A percentile compares a stretch with the other conserved stretches of the same genome.
phyloP scores from a whole-genome alignment of 2,329 filamentous ascomycete species.

The Aspergillus nomiae region DNA sequence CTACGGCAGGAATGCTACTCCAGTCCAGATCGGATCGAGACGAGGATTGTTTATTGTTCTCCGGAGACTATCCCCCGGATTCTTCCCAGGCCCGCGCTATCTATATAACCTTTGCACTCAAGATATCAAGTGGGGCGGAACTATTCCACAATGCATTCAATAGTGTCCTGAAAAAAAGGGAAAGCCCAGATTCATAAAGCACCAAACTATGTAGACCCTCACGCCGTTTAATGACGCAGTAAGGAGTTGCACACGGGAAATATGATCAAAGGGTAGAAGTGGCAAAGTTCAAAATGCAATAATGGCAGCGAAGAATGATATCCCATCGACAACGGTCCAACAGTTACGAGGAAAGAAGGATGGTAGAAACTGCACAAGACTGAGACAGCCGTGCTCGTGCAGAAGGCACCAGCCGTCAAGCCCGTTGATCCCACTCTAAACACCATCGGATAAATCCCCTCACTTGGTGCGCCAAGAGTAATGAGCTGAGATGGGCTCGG shows the following conservation, averaged over 20 bases:
- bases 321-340: slow-evolving; percentile 25
- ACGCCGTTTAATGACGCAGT: slow-evolving; percentile 28
- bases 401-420: slow-evolving; percentile 25
- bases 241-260: slow-evolving; percentile 16
- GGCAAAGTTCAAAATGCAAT: slow-evolving; percentile 12
- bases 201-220: slow-evolving; percentile 21
- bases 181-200: slow-evolving; percentile 17
- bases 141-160: slow-evolving; percentile 10
- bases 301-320: slow-evolving; percentile 10
- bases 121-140: neutral
- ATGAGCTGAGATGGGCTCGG: slow-evolving; percentile 29
- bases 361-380: slow-evolving; percentile 21
- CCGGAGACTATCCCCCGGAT: neutral
- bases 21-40: neutral
- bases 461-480: slow-evolving; percentile 32
- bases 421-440: slow-evolving; percentile 25
- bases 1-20: too few species aligned
- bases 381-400: slow-evolving; percentile 46
- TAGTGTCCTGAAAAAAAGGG: slow-evolving; percentile 10
- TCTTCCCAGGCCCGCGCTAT: neutral
- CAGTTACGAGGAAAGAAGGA: slow-evolving; percentile 15
- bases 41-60: neutral
- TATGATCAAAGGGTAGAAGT: slow-evolving; percentile 9
- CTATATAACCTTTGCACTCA: slow-evolving; percentile 6
- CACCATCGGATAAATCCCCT: slow-evolving; percentile 31